Evolutionary conservation across 2,329 filamentous ascomycete species (phyloP), one percentile per base, ranked within the genome.

Genomic region (Didymella keratinophila): DNA sequence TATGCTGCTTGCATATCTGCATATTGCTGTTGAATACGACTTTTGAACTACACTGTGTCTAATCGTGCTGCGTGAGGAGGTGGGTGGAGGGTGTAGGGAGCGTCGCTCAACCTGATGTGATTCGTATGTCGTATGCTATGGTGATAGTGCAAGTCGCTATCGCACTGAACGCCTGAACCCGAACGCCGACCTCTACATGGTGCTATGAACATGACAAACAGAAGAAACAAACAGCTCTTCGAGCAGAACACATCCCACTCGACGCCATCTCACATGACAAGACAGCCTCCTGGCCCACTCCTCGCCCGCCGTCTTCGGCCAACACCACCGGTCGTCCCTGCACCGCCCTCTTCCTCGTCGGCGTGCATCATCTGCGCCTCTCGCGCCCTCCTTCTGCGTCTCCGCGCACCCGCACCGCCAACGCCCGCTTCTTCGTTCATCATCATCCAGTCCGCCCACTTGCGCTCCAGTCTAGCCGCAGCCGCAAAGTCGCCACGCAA

Each of bases 371-470:
- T 83, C 72, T 92, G 89, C 5, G 93, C 92, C 74, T 96, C 92
- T 45, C 93, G 84, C 2, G 92, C 92, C 58, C 93, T 84, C 48
- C 93, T 84, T 63, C 93, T 83, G 58, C 93, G 82, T 52, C 93
- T 82, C 52, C 93, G 83, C 2, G 84, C 81, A 6, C 90, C 87
- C 1, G 72, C 67, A 2, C 89, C 92, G 2, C 80, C 82, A 2
- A 85, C 85, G 2, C 89, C 90, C 0, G 90, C 91, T 74, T 97
- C 94, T 76, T 97, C 92, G 49, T 86, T 91, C 16, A 91, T 88
- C 79, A 96, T 91, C 93, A 97, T 97, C 76, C 92, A 96, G 53
- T 96, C 90, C 0, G 90, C 89, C 94, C 94, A 98, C 75, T 94
- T 96, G 63, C 88, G 84, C 80, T 97, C 93, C 20, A 98, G 82